phyloP scores from a whole-genome alignment of 2,329 filamentous ascomycete species.

The Trichoderma sp. region DNA sequence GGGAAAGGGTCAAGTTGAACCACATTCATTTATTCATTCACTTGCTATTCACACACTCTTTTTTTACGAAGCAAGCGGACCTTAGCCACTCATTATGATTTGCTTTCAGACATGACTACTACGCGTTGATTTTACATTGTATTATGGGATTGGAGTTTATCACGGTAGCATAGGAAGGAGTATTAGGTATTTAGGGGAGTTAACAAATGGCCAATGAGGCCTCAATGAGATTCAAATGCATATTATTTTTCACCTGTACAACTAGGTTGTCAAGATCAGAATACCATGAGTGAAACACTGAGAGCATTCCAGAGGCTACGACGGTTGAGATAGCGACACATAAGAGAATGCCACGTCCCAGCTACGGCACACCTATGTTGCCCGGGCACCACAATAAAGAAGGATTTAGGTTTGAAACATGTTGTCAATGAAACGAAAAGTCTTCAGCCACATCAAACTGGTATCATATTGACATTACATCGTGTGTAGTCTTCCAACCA shows the following conservation, averaged over 20 bases:
- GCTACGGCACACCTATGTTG: background rate
- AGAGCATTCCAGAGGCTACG: background rate
- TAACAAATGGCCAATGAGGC: background rate
- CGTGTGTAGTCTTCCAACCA: background rate
- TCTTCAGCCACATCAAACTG: background rate
- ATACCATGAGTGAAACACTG: background rate
- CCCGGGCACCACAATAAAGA: background rate
- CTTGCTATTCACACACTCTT: background rate
- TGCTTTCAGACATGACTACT: background rate
- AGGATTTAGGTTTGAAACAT: background rate
- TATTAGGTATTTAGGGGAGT: background rate
- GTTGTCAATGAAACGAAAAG: background rate
- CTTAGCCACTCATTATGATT: constrained; percentile 1
- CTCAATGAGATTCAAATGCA: background rate
- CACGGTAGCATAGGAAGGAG: background rate
- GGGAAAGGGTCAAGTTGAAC: background rate
- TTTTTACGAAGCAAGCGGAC: background rate
- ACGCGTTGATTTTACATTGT: background rate
- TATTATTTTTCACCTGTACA: background rate
- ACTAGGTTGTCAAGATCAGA: background rate
- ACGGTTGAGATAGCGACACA: background rate
- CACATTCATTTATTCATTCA: background rate
- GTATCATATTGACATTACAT: constrained; percentile 5
- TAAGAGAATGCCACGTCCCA: background rate
- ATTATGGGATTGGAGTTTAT: background rate